phyloP scores from a whole-genome alignment of 2,329 filamentous ascomycete genomes.

The Cladosporium halotolerans region DNA sequence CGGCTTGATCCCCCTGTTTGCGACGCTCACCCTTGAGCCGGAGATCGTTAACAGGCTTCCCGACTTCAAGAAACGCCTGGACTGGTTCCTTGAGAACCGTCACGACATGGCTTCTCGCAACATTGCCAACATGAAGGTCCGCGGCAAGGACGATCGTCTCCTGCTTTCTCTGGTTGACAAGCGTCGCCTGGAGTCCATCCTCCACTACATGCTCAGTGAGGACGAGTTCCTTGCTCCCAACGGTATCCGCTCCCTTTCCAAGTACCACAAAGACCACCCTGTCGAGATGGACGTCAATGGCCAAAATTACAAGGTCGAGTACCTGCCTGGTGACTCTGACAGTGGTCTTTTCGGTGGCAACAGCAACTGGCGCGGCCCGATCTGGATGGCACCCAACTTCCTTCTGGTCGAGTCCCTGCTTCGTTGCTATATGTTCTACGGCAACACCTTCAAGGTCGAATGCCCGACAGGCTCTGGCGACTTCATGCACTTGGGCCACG shows the following conservation, averaged over 20 bases:
- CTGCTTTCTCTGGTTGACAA: conserved; percentile 87
- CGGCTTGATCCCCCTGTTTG: conserved; percentile 87
- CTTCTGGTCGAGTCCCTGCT: conserved; percentile 89
- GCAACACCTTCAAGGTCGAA: conserved; percentile 79
- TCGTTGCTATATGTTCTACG: conserved; percentile 94
- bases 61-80: conserved; percentile 82
- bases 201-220: conserved; percentile 88
- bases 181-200: conserved; percentile 81
- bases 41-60: conserved; percentile 89
- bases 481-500: conserved; percentile 90
- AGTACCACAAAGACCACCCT: conserved; percentile 81
- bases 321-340: conserved; percentile 93
- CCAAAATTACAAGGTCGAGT: conserved; percentile 78
- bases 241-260: conserved; percentile 87
- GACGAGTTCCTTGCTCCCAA: conserved; percentile 87
- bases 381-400: conserved; percentile 96
- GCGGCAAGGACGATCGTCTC: conserved; percentile 84
- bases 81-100: conserved; percentile 90
- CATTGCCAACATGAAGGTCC: conserved; percentile 85
- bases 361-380: conserved; percentile 92
- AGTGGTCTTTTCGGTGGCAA: conserved; percentile 93
- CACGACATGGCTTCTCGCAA: conserved; percentile 85
- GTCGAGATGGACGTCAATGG: conserved; percentile 95
- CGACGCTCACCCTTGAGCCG: conserved; percentile 84
- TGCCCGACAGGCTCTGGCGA: conserved; percentile 91